Evolutionary conservation across 768 basidiomycete genomes (phyloP).

Genomic region (Chalciporus pseudorubinellus): DNA sequence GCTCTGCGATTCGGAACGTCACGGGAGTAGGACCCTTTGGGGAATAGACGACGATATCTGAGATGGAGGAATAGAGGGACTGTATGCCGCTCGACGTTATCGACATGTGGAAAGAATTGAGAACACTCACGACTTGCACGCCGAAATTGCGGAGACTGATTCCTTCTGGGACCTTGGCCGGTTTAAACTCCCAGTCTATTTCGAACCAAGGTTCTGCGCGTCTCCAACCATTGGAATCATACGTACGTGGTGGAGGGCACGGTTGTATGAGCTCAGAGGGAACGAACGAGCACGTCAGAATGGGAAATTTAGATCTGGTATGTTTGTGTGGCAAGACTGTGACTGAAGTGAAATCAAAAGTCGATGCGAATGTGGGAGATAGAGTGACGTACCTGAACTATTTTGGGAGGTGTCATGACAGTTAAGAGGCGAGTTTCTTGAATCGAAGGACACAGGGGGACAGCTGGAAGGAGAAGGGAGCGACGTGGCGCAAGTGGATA

Average conservation of each 20-base stretch:
- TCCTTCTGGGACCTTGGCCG: slow-evolving; percentile 72
- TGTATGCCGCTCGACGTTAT: slow-evolving; percentile 28
- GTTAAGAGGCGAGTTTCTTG: neutral
- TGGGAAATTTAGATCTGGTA: slow-evolving; percentile 27
- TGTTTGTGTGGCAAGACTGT: slow-evolving; percentile 6
- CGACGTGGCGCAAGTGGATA: slow-evolving; percentile 28
- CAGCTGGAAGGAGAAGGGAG: slow-evolving; percentile 25
- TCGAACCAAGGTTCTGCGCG: slow-evolving; percentile 16
- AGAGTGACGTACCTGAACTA: slow-evolving; percentile 1
- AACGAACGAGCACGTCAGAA: slow-evolving; percentile 52
- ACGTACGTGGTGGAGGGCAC: slow-evolving; percentile 16
- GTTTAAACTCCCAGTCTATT: slow-evolving; percentile 62
- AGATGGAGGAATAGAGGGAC: slow-evolving; percentile 86
- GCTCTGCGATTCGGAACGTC: slow-evolving; percentile 60
- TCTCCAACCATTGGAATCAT: slow-evolving; percentile 21
- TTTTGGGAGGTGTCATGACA: neutral
- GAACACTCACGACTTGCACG: slow-evolving; percentile 73
- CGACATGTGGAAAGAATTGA: neutral
- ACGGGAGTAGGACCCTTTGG: slow-evolving; percentile 56
- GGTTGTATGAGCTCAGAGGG: slow-evolving; percentile 44
- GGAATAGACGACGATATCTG: slow-evolving; percentile 87
- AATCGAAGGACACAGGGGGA: neutral
- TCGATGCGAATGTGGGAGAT: neutral
- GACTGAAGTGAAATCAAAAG: slow-evolving; percentile 7
- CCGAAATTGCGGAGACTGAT: slow-evolving; percentile 86